phyloP scores from a whole-genome alignment of 2,329 filamentous ascomycete genomes.

The Parascedosporium putredinis region DNA sequence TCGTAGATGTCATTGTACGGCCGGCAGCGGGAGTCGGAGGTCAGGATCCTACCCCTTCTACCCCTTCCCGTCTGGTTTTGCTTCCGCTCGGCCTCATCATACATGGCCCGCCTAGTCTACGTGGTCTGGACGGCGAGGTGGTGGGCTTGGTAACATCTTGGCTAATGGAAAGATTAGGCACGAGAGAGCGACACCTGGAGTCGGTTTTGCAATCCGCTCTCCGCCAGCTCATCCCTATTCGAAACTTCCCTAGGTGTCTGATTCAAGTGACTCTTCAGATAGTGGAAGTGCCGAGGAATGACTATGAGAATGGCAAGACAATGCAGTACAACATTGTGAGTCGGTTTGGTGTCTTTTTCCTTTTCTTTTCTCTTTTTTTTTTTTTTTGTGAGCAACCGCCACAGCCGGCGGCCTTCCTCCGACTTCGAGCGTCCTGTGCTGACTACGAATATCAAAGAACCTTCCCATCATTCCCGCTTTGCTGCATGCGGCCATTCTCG shows the following conservation, averaged over 20 bases:
- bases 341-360: no score
- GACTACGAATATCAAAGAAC: constrained; percentile 39
- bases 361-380: no score
- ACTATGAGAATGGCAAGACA: constrained; percentile 50
- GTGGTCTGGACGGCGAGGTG: no score
- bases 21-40: constrained; percentile 78
- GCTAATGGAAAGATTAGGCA: no score
- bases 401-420: no score
- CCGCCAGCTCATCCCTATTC: constrained; percentile 62
- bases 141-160: no score
- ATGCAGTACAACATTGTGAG: constrained; percentile 51
- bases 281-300: constrained; percentile 56
- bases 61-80: background rate
- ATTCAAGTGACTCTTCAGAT: constrained; percentile 79
- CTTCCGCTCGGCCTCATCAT: no score
- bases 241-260: constrained; percentile 65
- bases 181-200: constrained; percentile 74
- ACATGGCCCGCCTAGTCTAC: no score
- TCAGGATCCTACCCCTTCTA: constrained; percentile 24
- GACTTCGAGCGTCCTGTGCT: background rate
- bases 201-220: constrained; percentile 61
- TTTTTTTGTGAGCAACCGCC: no score
- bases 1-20: constrained; percentile 80
- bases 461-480: constrained; percentile 72
- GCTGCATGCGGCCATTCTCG: constrained; percentile 67